Conservation (phyloP, 1,284 basidiomycete genomes). For the Ganoderma lingzhi region DNA sequence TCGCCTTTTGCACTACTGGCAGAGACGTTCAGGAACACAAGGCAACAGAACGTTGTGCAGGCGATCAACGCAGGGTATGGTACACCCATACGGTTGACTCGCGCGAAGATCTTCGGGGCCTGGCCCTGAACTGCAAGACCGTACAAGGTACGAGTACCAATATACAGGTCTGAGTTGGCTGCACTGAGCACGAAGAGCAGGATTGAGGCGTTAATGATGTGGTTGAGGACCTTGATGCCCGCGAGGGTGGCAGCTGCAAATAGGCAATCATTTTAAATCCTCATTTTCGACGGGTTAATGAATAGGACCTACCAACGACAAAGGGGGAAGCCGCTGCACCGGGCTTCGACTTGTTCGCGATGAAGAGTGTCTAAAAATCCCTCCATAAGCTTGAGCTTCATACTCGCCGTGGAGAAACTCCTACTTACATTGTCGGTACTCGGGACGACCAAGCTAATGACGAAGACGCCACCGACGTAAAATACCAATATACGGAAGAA, state of each 20-base stretch:
- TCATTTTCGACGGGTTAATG: conserved; percentile 43
- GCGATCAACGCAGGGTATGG: conserved; percentile 51
- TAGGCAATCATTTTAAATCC: conserved; percentile 2
- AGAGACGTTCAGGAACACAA: conserved; percentile 70
- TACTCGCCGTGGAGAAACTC: neutral
- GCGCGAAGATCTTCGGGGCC: conserved; percentile 68
- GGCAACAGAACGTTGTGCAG: conserved; percentile 63
- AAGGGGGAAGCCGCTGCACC: conserved; percentile 82
- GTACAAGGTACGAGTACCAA: conserved; percentile 70
- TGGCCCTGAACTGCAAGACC: conserved; percentile 74
- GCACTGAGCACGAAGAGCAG: conserved; percentile 79
- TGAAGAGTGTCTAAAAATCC: conserved; percentile 52
- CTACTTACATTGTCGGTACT: conserved; percentile 42
- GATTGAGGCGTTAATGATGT: conserved; percentile 79
- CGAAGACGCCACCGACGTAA: conserved; percentile 75
- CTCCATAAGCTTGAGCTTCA: neutral
- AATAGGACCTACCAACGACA: conserved; percentile 64
- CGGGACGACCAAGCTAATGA: conserved; percentile 69
- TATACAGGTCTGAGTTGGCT: conserved; percentile 74
- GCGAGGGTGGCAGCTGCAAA: conserved; percentile 56
- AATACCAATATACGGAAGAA: conserved; percentile 73
- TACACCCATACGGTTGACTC: conserved; percentile 51
- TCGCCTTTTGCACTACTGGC: conserved; percentile 60
- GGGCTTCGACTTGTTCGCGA: conserved; percentile 64
- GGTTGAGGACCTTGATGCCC: conserved; percentile 67